These are phyloP conservation scores for Tubosaeta sp. DNA, from an alignment of 768 basidiomycete genomes.

Conservation along the genomic window DNA sequence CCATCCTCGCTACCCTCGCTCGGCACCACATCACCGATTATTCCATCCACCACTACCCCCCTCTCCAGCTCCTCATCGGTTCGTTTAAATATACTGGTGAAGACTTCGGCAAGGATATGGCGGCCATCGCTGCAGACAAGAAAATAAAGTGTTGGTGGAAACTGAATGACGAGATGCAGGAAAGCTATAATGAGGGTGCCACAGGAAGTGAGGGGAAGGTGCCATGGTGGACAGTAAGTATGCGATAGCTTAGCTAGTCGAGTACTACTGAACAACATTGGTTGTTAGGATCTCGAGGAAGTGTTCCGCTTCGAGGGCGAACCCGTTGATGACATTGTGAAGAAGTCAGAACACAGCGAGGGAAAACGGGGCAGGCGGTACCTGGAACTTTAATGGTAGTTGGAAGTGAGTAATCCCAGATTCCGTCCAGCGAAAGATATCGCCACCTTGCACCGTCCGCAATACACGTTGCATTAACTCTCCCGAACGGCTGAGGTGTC, in stretches of 20 bases:
- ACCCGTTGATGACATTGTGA: too few species aligned
- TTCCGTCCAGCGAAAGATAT: too few species aligned
- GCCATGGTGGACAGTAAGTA: slow-evolving; percentile 66
- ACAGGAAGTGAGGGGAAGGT: slow-evolving; percentile 61
- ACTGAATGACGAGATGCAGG: slow-evolving; percentile 74
- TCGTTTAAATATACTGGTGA: slow-evolving; percentile 70
- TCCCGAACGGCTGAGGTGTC: too few species aligned
- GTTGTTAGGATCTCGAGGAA: slow-evolving; percentile 50
- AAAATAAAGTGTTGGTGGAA: slow-evolving; percentile 78
- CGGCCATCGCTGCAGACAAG: slow-evolving; percentile 53
- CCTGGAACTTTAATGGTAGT: too few species aligned
- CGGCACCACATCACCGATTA: slow-evolving; percentile 69
- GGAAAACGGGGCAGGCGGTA: too few species aligned
- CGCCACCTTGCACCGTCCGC: too few species aligned
- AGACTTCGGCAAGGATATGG: slow-evolving; percentile 67
- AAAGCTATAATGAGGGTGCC: slow-evolving; percentile 67
- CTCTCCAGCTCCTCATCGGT: slow-evolving; percentile 66
- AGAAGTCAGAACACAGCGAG: too few species aligned
- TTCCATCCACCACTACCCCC: slow-evolving; percentile 67
- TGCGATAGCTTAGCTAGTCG: not conserved
- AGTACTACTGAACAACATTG: not conserved
- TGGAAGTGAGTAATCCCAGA: too few species aligned
- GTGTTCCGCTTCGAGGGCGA: slow-evolving; percentile 66
- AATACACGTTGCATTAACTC: too few species aligned
- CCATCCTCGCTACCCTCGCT: slow-evolving; percentile 59